Percentiles rank a stretch among this genome's conserved stretches.
Evolutionary conservation across 345 rosid genomes (phyloP).

Genomic region (Rhodamnia rubescens): DNA sequence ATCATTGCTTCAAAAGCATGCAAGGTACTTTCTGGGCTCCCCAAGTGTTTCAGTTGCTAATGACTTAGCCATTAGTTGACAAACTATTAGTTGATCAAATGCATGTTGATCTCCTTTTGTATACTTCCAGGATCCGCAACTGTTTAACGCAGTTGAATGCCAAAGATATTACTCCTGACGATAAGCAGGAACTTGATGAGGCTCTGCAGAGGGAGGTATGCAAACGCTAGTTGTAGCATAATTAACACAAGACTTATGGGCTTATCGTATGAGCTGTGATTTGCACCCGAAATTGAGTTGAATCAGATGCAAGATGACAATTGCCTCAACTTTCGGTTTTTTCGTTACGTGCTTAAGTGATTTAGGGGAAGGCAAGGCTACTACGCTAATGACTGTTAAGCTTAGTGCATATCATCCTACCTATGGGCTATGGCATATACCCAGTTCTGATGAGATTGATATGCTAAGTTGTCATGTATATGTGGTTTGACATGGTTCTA

Average conservation of each 20-base stretch:
- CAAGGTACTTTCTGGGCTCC: slow-evolving; percentile 38
- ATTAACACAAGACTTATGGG: not conserved
- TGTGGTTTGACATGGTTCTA: not conserved
- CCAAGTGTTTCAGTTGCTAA: not conserved
- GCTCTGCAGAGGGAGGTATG: slow-evolving; percentile 91
- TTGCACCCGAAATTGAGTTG: not conserved
- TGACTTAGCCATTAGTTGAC: not conserved
- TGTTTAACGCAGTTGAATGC: slow-evolving; percentile 88
- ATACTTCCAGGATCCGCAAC: slow-evolving; percentile 53
- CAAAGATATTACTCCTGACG: slow-evolving; percentile 94
- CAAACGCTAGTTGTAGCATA: not conserved
- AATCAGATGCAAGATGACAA: not conserved
- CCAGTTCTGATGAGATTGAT: not conserved
- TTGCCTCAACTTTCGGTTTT: not conserved
- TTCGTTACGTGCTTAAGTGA: not conserved
- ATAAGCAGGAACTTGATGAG: slow-evolving; percentile 98
- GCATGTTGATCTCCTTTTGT: not conserved
- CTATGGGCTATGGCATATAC: not conserved
- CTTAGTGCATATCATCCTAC: not conserved
- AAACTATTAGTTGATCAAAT: not conserved
- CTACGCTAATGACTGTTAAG: not conserved
- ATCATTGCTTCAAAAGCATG: slow-evolving; percentile 95
- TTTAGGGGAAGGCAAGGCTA: not conserved
- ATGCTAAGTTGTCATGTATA: not conserved
- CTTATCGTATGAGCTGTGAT: not conserved